phyloP scores from a whole-genome alignment of 805 yeast species.

The Saccharomyces eubayanus region DNA sequence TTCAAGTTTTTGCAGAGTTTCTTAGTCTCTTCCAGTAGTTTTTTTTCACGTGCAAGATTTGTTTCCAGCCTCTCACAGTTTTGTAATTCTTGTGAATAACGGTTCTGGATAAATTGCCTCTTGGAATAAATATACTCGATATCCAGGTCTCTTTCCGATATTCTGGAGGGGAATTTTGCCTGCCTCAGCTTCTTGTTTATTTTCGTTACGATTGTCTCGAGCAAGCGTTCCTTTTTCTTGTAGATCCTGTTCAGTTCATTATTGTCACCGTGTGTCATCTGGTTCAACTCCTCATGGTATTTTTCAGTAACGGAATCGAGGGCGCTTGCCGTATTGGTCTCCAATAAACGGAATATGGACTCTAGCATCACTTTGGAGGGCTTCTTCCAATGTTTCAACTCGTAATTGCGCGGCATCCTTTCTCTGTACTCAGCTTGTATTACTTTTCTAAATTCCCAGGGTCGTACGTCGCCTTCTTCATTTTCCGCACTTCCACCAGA shows the following conservation, averaged over 20 bases:
- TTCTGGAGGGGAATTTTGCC: conserved; percentile 22
- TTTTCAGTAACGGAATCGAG: conserved; percentile 18
- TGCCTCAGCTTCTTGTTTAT: conserved; percentile 15
- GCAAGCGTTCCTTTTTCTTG: conserved; percentile 15
- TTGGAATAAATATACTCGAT: conserved; percentile 27
- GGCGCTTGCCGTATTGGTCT: conserved; percentile 18
- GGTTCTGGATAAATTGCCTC: conserved; percentile 22
- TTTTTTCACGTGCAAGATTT: conserved; percentile 17
- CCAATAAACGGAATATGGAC: conserved; percentile 17
- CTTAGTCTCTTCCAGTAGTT: conserved; percentile 12
- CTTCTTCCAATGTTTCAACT: conserved; percentile 20
- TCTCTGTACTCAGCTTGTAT: conserved; percentile 16
- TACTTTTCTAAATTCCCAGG: conserved; percentile 24
- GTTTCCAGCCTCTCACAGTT: conserved; percentile 19
- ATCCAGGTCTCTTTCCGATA: conserved; percentile 20
- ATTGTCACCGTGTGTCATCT: conserved; percentile 8
- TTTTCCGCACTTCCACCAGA: conserved; percentile 5
- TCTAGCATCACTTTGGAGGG: conserved; percentile 14
- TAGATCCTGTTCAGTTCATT: conserved; percentile 11
- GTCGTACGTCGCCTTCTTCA: conserved; percentile 5
- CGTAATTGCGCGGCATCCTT: conserved; percentile 14
- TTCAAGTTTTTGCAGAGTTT: conserved; percentile 5
- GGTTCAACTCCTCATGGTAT: conserved; percentile 15
- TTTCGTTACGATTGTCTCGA: conserved; percentile 20
- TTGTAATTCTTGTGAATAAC: conserved; percentile 16